Evolutionary conservation across 2,329 filamentous ascomycete genomes (phyloP), one percentile per base, ranked within the genome.

Genomic region (Amauroascus verrucosus): DNA sequence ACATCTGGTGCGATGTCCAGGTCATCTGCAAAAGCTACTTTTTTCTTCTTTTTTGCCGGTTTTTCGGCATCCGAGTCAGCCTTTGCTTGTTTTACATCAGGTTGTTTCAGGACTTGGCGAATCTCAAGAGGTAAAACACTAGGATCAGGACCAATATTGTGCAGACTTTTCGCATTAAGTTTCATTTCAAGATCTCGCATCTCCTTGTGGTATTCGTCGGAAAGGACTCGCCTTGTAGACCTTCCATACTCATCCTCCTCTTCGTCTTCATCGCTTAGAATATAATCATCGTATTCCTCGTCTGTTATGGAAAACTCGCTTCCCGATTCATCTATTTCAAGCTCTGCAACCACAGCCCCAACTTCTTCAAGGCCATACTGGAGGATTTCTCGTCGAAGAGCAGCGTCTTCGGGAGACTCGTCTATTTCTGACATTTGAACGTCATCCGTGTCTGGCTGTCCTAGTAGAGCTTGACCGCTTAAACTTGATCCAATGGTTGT

Each of bases 281-380:
- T 71, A 37, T 79, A 75, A 16, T 80, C 70, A 16, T 74, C 75
- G 11, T 76, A 71, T 38, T 75, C 70, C n/a, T 76, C 75, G 45
- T 78, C 78, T 50, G 82, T 81, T 32, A 71, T 61, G 3, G 72
- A 74, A 8, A 73, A 61, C 2, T 77, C 73, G 55, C 72, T 76
- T 26, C 65, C 73, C 16, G 75, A 75, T 56, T 90, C 84, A 57
- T 95, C 88, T 1, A 97, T 69, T 54, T 94, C 81, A 44, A 98
- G 78, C 70, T 97, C 89, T 14, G 93, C 93, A 14, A 98, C 93
- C 2, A 98, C 86, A 35, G 88, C 82, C 3, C 89, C 88, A 54
- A 98, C 84, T 67, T 97, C 91, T 43, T 85, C 84, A 69, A 95
- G 74, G 57, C 87, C 84, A 65, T 97, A 98, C 58, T 86, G 79